Conservation (phyloP, 495 filamentous ascomycete genomes). For the Hyphodiscus hymeniophilus region DNA sequence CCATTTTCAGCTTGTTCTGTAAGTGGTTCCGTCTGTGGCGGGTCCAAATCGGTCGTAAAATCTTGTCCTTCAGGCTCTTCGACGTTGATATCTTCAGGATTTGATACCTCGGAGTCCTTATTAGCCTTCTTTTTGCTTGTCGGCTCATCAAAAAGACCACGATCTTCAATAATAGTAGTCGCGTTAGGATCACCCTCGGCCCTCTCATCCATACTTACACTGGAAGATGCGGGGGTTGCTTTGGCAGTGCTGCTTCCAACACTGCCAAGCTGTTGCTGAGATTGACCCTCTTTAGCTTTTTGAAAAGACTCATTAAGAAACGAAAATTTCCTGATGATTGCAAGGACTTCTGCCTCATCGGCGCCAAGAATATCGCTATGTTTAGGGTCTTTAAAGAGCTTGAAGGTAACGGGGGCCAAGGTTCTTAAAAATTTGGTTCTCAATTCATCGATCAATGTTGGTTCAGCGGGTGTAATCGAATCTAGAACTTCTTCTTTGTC, state of each 20-base stretch:
- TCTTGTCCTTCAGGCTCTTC: conserved; percentile 31
- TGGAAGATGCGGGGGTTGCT: conserved; percentile 11
- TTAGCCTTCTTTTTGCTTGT: conserved; percentile 7
- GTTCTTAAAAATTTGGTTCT: conserved; percentile 33
- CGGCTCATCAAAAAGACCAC: conserved; percentile 26
- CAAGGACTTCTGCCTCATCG: conserved; percentile 31
- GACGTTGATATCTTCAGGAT: conserved; percentile 41
- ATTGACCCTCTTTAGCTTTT: conserved; percentile 4
- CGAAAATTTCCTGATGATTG: conserved; percentile 35
- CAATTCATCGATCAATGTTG: conserved; percentile 21
- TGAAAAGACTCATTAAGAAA: conserved; percentile 20
- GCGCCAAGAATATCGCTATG: conserved; percentile 19
- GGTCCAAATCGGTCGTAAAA: conserved; percentile 5
- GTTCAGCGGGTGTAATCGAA: not conserved
- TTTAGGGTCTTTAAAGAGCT: conserved; percentile 21
- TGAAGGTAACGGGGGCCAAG: conserved; percentile 30
- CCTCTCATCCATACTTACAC: conserved; percentile 1
- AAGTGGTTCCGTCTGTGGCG: too few relatives aligned
- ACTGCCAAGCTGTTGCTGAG: not conserved
- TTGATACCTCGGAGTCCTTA: conserved; percentile 21
- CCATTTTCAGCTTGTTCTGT: not conserved
- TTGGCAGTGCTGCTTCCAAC: conserved; percentile 8
- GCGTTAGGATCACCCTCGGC: conserved; percentile 12
- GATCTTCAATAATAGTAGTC: conserved; percentile 12
- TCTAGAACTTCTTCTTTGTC: not conserved